Conservation (phyloP, 129 eudicot species). For the sunflower (Helianthus annuus) region HanXRQr2.0-SUNRISE NC_035443.2:35908581-35909080, state of each 20-base stretch:
- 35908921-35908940: not conserved
- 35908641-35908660: conserved; percentile 46
- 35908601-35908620: conserved; percentile 38
- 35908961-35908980: conserved; percentile 67
- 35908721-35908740: conserved; percentile 51
- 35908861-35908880: conserved; percentile 55
- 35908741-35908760: conserved; percentile 63
- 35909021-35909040: conserved; percentile 63
- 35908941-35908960: conserved; percentile 64
- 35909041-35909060: conserved; percentile 79
- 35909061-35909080: conserved; percentile 67
- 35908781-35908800: conserved; percentile 34
- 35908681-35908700: conserved; percentile 34
- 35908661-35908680: conserved; percentile 42
- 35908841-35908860: conserved; percentile 50
- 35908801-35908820: conserved; percentile 42
- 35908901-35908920: not conserved
- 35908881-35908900: not conserved
- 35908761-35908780: conserved; percentile 49
- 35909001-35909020: conserved; percentile 32
- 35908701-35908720: conserved; percentile 65
- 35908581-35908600: conserved; percentile 34
- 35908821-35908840: conserved; percentile 46
- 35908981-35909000: conserved; percentile 70
- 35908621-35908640: conserved; percentile 27